Evolutionary conservation across 179 eudicot species (phyloP).

Genomic region (Spergularia azorica): DNA sequence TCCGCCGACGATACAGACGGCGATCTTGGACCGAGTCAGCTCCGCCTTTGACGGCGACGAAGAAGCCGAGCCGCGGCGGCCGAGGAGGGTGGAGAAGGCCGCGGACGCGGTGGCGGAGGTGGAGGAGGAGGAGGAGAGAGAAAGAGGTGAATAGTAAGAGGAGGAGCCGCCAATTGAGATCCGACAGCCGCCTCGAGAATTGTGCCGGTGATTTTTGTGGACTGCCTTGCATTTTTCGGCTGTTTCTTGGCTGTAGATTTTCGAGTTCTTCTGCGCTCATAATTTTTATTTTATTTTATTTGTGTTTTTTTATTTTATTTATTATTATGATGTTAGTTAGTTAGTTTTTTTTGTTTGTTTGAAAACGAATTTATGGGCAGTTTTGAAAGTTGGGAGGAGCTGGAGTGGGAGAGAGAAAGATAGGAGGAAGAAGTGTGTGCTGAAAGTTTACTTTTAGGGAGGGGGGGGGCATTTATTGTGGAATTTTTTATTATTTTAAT

Average conservation of each 20-base stretch:
- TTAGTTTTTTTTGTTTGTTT: no score
- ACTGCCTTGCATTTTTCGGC: not conserved
- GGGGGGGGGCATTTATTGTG: no score
- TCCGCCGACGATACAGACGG: constrained; percentile 87
- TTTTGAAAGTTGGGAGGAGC: no score
- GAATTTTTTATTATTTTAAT: no score
- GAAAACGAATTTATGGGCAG: no score
- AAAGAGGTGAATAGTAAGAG: constrained; percentile 43
- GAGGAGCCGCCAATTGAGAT: constrained; percentile 53
- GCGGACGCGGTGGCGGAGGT: constrained; percentile 21
- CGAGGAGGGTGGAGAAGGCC: constrained; percentile 27
- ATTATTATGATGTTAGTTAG: not conserved
- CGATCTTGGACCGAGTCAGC: constrained; percentile 54
- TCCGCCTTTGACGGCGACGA: constrained; percentile 13
- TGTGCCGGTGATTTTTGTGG: constrained; percentile 21
- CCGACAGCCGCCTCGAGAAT: constrained; percentile 37
- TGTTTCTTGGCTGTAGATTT: no score
- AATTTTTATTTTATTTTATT: not conserved
- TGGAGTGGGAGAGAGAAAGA: no score
- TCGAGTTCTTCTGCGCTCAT: no score
- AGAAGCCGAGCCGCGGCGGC: not conserved
- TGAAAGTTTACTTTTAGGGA: no score
- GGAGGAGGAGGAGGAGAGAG: constrained; percentile 40
- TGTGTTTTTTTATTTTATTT: not conserved
- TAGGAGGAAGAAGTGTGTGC: no score